Percentiles rank a stretch among this genome's conserved stretches.
phyloP scores from a whole-genome alignment of 2,329 filamentous ascomycete genomes.

The Colletotrichum orchidophilum region DNA sequence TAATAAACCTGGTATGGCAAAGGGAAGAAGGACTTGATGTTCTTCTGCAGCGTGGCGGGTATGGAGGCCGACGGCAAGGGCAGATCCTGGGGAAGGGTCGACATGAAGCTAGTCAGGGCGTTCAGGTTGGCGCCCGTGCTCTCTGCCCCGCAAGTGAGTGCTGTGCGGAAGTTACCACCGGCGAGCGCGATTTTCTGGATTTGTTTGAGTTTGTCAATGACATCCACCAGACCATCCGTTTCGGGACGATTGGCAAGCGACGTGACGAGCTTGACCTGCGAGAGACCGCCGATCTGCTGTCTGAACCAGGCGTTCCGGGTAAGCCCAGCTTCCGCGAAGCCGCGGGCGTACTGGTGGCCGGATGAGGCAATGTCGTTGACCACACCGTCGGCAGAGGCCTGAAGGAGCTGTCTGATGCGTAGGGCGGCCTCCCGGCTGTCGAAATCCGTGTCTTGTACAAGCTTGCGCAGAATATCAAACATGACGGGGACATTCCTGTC shows the following conservation, averaged over 20 bases:
- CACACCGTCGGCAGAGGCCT: conserved; percentile 87
- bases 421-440: conserved; percentile 82
- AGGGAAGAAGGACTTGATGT: conserved; percentile 86
- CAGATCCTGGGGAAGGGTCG: conserved; percentile 59
- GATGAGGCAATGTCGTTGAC: conserved; percentile 92
- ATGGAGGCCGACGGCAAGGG: conserved; percentile 44
- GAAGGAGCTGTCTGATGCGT: conserved; percentile 86
- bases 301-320: conserved; percentile 76
- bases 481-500: conserved; percentile 91
- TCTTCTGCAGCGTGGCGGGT: conserved; percentile 50
- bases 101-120: conserved; percentile 77
- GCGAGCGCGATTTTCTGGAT: conserved; percentile 84
- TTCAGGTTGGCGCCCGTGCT: conserved; percentile 75
- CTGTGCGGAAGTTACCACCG: conserved; percentile 75
- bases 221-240: conserved; percentile 74
- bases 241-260: conserved; percentile 78
- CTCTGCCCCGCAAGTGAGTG: conserved; percentile 85
- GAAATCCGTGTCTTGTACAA: conserved; percentile 91
- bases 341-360: conserved; percentile 87
- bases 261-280: conserved; percentile 87
- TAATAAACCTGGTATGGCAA: conserved; percentile 98
- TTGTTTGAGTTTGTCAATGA: conserved; percentile 84
- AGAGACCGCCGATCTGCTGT: conserved; percentile 90
- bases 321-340: conserved; percentile 83
- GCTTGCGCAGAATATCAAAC: conserved; percentile 83